Evolutionary conservation across 352 stramenopile genomes (phyloP), one percentile per base, ranked within the genome.

Genomic region (Globisporangium rhizosaccharum): DNA sequence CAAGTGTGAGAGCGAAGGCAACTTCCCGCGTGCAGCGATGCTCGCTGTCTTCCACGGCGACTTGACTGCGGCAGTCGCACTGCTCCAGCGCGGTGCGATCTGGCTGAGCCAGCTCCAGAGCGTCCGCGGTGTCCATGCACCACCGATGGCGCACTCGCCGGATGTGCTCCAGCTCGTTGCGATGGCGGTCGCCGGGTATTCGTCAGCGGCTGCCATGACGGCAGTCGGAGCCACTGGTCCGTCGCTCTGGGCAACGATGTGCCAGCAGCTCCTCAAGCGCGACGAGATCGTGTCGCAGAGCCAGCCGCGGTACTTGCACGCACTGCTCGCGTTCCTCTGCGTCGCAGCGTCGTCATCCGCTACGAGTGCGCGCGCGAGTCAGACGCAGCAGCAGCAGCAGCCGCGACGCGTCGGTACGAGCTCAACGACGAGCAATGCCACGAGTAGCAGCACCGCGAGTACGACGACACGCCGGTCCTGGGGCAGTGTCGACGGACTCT

Each of bases 161-260:
- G 87, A 96, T 53, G 68, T 96, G 18, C 63, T 92, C n/a, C 81
- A 94, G 61, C 77, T 96, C n/a, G 86, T 92, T 8, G 87, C 87
- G 0, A 96, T 96, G 87, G 87, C 87, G 2, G 66, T 96, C 44
- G 85, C 87, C 18, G 87, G 87, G 0, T 96, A 92, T 57, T 87
- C 85, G 48, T 74, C 79, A 3, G 76, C 54, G 55, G 67, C 14
- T 66, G 73, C 18, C 20, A 47, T 47, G 18, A 20, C 41, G 7
- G 1, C 18, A 9, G 41, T 20, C 18, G 41, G 41, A 10, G n/a
- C 44, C 18, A 10, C 17, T 3, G 70, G 72, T 3, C 56, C 76
- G 8, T 82, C 78, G 5, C 63, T 96, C 39, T 96, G 87, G 87
- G 70, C 68, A 3, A 81, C 57, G 18, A 94, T 90, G 78, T 93